These are phyloP conservation scores for Teratosphaeria nubilosa DNA, from an alignment of 2,329 filamentous ascomycete genomes.

Conservation along the genomic window DNA sequence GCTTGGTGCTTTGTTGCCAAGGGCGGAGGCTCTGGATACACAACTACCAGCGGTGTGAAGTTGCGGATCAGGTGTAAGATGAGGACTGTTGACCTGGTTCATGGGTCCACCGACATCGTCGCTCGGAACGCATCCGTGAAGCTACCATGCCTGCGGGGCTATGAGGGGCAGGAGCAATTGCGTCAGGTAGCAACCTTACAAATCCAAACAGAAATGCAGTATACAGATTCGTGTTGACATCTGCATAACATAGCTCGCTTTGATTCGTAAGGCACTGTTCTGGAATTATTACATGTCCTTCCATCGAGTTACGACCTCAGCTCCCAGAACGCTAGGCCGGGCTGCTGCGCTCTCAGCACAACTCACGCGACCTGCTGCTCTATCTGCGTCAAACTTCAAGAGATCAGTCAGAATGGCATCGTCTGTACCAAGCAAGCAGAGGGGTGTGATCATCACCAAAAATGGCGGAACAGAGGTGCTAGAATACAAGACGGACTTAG, in stretches of 20 bases:
- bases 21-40: background rate
- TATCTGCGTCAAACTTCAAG: background rate
- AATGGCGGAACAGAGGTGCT: conserved; percentile 64
- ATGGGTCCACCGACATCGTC: background rate
- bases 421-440: conserved; percentile 57
- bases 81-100: background rate
- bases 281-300: conserved; percentile 1
- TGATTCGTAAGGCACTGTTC: background rate
- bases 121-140: background rate
- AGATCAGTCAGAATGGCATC: conserved; percentile 9
- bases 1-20: background rate
- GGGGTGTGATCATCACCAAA: conserved; percentile 61
- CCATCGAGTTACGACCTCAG: conserved; percentile 1
- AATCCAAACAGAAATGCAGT: background rate
- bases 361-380: conserved; percentile 1
- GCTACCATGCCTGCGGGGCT: background rate
- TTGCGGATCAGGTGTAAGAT: no score
- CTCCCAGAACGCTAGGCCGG: conserved; percentile 12
- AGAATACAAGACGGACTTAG: conserved; percentile 58
- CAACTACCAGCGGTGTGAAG: background rate
- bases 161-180: background rate
- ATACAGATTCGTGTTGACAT: background rate
- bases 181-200: background rate
- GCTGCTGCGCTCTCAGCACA: conserved; percentile 17
- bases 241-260: background rate